phyloP scores from a whole-genome alignment of 1,284 basidiomycete genomes.

The Salmacisia buchloeana region DNA sequence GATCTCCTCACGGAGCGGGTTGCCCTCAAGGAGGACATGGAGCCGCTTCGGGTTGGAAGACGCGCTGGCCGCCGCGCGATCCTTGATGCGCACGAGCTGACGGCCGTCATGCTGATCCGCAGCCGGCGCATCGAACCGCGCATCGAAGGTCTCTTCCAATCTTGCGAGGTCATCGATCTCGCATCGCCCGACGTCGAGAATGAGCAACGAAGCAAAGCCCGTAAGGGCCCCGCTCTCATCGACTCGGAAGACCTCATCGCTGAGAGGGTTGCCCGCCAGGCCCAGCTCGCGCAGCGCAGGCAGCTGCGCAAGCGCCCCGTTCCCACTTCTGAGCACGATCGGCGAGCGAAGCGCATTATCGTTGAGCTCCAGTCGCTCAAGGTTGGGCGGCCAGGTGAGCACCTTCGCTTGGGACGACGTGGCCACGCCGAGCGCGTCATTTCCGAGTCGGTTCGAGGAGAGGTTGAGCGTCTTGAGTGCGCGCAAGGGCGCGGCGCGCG shows the following conservation, averaged over 20 bases:
- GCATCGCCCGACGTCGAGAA: conserved; percentile 36
- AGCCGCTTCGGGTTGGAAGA: conserved; percentile 20
- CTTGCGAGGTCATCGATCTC: conserved; percentile 31
- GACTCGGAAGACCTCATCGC: conserved; percentile 29
- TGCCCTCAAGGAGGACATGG: conserved; percentile 25
- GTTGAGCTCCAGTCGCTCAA: neutral
- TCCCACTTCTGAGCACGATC: conserved; percentile 16
- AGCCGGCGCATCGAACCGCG: conserved; percentile 8
- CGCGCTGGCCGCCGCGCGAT: too few relatives aligned
- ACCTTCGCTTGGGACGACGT: conserved; percentile 11
- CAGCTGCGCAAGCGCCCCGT: conserved; percentile 21
- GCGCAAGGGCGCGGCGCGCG: conserved; percentile 20
- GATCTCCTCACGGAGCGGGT: conserved; percentile 29
- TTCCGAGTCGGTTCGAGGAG: conserved; percentile 32
- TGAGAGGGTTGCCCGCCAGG: conserved; percentile 36
- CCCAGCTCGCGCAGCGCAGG: conserved; percentile 24
- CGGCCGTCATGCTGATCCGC: too few relatives aligned
- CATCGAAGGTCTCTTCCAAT: conserved; percentile 33
- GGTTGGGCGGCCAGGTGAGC: conserved; percentile 9
- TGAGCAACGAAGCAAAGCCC: conserved; percentile 16
- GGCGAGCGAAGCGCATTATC: conserved; percentile 1
- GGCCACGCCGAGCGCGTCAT: conserved; percentile 23
- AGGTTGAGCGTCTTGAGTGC: conserved; percentile 30
- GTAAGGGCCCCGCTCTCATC: neutral
- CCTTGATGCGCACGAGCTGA: too few relatives aligned